phyloP scores from a whole-genome alignment of 106 monocot genomes.

The Cymbidium sinense region DNA sequence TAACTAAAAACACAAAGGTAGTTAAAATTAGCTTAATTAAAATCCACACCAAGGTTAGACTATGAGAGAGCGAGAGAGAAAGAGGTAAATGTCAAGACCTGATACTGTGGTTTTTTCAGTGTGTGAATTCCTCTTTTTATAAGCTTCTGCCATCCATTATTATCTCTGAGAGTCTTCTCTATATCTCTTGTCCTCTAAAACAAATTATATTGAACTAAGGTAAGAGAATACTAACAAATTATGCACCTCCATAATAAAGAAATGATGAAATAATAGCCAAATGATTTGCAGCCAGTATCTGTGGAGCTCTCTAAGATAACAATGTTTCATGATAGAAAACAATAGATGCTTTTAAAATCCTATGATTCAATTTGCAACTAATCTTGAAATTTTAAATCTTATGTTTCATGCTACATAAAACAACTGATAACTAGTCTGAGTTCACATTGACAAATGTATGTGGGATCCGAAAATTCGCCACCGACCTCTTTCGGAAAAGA shows the following conservation, averaged over 20 bases:
- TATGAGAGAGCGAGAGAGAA: background rate
- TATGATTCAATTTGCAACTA: too few relatives aligned
- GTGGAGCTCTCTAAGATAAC: too few relatives aligned
- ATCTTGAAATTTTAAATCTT: too few relatives aligned
- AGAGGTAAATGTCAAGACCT: slow-evolving; percentile 34
- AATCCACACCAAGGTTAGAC: background rate
- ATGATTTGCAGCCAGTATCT: too few relatives aligned
- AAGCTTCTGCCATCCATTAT: slow-evolving; percentile 73
- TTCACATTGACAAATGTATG: too few relatives aligned
- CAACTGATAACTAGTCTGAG: too few relatives aligned
- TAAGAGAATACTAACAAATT: background rate
- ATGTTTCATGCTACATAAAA: too few relatives aligned
- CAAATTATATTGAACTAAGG: background rate
- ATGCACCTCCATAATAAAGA: background rate
- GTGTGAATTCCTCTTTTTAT: slow-evolving; percentile 88
- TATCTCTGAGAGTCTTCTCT: slow-evolving; percentile 58
- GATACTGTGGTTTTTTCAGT: slow-evolving; percentile 83
- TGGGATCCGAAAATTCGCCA: too few relatives aligned
- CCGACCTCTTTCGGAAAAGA: too few relatives aligned
- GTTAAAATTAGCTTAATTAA: background rate
- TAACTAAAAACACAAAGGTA: slow-evolving; percentile 30
- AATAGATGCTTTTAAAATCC: too few relatives aligned
- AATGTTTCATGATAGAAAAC: too few relatives aligned
- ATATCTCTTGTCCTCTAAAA: slow-evolving; percentile 64
- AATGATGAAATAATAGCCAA: background rate